Evolutionary conservation across 139 green algal species (phyloP).

Genomic region (Chlorella sp.): DNA sequence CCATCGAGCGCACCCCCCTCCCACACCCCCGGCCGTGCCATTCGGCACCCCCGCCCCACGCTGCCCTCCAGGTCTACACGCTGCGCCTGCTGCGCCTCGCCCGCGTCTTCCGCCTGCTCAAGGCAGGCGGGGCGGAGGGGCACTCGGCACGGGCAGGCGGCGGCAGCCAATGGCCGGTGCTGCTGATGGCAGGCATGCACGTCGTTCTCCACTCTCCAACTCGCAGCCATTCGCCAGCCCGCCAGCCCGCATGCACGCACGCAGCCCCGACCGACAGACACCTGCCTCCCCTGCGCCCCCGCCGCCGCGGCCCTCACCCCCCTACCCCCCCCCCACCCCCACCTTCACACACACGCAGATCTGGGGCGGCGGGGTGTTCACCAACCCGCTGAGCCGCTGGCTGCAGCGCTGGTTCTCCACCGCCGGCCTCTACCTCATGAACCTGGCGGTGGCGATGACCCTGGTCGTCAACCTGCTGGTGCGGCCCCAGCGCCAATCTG

Average conservation of each 20-base stretch:
- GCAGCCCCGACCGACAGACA: neutral
- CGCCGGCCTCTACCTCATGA: neutral
- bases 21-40: too few relatives aligned
- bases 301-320: too few relatives aligned
- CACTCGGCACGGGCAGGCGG: neutral
- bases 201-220: too few relatives aligned
- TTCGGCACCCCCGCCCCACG: too few relatives aligned
- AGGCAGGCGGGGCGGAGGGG: neutral
- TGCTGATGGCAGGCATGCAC: neutral
- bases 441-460: constrained; percentile 10
- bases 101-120: constrained; percentile 16
- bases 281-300: neutral
- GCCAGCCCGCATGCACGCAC: neutral
- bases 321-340: too few relatives aligned
- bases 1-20: too few relatives aligned
- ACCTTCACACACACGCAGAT: too few relatives aligned
- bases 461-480: constrained; percentile 26
- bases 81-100: constrained; percentile 34
- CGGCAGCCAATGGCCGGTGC: neutral
- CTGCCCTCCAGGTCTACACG: constrained; percentile 21
- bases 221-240: neutral
- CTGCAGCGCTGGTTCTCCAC: constrained; percentile 10
- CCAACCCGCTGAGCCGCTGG: constrained; percentile 4
- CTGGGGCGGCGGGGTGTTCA: constrained; percentile 13
- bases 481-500: too few relatives aligned